Base-by-base conservation (phyloP, 805 yeast species). In the Suhomyces xylopsoci region DNA sequence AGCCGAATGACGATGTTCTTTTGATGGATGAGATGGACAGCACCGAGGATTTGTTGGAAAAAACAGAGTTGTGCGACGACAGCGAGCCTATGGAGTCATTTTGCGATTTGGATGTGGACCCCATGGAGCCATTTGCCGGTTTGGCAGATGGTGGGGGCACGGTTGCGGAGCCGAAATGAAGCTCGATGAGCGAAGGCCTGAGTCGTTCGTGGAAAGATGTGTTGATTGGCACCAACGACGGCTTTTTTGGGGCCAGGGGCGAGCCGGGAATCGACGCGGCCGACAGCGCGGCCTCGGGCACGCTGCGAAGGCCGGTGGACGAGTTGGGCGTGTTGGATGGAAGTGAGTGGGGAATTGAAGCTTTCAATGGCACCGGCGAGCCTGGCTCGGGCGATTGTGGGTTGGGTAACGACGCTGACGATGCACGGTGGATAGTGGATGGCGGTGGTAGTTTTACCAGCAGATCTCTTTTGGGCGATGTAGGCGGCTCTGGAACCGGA, bases 101-200 rank as follows among this genome's bases (percentile, higher is more conserved):
- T 42, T 56, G 52, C n/a, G 47, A 34, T 43, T 47, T 47, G 43
- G 50, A 20, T 53, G 42, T 7, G 10, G 49, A 32, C 9, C 49
- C 49, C 52, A 48, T 3, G 6, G 49, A 32, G 4, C 49, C 49
- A 22, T 47, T 47, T 2, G 34, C 9, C 12, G 38, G 12, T 15
- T 32, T 20, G 25, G 48, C 40, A 12, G 26, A 20, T 8, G 30
- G 48, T 2, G 45, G 25, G 14, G 50, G 25, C 14, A 14, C 38
- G 0, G 50, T 34, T 19, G 28, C 41, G 19, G 45, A 14, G 3
- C 62, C 62, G 45, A 55, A 54, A 51, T 70, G 70, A 34, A 72
- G 55, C 55, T 71, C 77, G 22, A 70, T 59, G 38, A 72, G 58
- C 6, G 74, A 70, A 4, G 77, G 76, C 44, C 77, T 61, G 45